Conservation (phyloP, 805 yeast species). For the Lipomyces oligophaga region DNA sequence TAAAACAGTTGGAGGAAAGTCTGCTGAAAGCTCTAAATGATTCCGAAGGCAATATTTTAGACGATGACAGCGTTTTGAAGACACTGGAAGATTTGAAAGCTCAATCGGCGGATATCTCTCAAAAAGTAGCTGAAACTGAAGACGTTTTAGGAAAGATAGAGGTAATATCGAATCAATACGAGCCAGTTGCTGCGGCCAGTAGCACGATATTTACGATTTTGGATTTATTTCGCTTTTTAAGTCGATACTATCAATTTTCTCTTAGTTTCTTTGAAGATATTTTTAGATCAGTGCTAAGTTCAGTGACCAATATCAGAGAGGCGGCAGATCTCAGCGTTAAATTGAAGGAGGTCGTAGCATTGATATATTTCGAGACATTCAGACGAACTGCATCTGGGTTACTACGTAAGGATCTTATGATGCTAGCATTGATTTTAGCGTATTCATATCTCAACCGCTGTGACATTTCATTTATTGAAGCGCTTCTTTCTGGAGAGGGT, state of each 20-base stretch:
- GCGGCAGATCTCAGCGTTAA: conserved; percentile 18
- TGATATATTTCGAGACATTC: conserved; percentile 49
- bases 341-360: conserved; percentile 37
- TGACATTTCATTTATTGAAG: conserved; percentile 16
- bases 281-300: conserved; percentile 37
- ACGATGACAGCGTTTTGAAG: conserved; percentile 55
- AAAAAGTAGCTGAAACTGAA: conserved; percentile 53
- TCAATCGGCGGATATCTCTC: conserved; percentile 54
- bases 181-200: conserved; percentile 54
- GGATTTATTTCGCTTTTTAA: conserved; percentile 43
- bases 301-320: conserved; percentile 15
- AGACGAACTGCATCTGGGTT: conserved; percentile 48
- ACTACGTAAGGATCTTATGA: conserved; percentile 43
- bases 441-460: conserved; percentile 5
- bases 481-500: conserved; percentile 12
- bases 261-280: conserved; percentile 44
- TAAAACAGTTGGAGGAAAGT: conserved; percentile 55
- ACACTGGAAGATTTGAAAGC: conserved; percentile 62
- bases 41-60: conserved; percentile 60
- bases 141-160: conserved; percentile 55
- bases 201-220: conserved; percentile 50
- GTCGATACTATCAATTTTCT: conserved; percentile 58
- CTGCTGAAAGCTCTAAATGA: conserved; percentile 56
- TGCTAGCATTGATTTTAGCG: conserved; percentile 41
- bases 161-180: conserved; percentile 45